Evolutionary conservation across 306 rosid species (phyloP).

Genomic region (Cercis canadensis): DNA sequence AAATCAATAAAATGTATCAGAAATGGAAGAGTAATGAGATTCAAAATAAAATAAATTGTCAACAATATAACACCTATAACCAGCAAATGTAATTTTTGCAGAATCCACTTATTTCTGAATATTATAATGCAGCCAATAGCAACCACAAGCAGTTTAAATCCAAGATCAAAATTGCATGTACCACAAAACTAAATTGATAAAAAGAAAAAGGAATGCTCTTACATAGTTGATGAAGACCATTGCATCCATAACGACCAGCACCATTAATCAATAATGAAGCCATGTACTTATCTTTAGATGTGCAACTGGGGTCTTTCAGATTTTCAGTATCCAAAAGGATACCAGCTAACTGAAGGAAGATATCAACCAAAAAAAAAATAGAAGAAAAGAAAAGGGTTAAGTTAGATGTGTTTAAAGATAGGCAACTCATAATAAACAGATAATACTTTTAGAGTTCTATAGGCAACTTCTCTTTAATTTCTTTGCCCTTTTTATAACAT

Average conservation of each 20-base stretch:
- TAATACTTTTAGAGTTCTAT: neutral
- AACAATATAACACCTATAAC: no score
- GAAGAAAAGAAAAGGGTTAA: neutral
- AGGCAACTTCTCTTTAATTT: neutral
- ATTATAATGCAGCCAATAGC: neutral
- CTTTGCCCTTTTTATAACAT: neutral
- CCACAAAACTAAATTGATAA: neutral
- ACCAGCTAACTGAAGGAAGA: slow-evolving; percentile 70
- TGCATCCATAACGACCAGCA: slow-evolving; percentile 87
- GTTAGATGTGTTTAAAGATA: neutral
- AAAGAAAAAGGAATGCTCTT: slow-evolving; percentile 38
- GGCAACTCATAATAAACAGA: neutral
- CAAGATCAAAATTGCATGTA: no score
- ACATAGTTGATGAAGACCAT: slow-evolving; percentile 77
- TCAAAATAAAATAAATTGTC: no score
- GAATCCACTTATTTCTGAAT: slow-evolving; percentile 3
- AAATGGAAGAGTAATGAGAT: no score
- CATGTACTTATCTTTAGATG: slow-evolving; percentile 78
- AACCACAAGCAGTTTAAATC: neutral
- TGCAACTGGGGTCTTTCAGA: slow-evolving; percentile 60
- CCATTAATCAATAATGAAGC: slow-evolving; percentile 78
- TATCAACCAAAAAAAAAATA: neutral
- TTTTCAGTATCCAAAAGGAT: slow-evolving; percentile 75
- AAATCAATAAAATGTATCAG: no score
- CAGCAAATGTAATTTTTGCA: slow-evolving; percentile 4